Conservation (phyloP, 208 protist genomes). For the Crithidia fasciculata region DNA sequence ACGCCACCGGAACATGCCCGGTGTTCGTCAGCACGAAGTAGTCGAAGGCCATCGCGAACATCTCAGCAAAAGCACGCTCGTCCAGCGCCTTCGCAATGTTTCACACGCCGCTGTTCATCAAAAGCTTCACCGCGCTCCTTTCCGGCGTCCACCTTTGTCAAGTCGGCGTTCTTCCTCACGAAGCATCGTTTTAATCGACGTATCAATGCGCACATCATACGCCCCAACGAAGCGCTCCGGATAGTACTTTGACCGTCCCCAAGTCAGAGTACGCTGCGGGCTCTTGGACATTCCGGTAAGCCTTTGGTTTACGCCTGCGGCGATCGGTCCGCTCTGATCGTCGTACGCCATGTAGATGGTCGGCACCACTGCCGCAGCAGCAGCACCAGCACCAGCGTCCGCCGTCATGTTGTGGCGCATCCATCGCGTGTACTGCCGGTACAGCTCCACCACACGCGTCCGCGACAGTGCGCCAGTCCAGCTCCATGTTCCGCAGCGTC, state of each 20-base stretch:
- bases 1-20: conserved; percentile 2
- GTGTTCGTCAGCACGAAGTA: conserved; percentile 11
- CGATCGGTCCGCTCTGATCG: not conserved
- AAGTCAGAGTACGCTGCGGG: not conserved
- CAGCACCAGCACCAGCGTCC: not conserved
- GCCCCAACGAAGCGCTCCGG: not conserved
- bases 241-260: not conserved
- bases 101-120: not conserved
- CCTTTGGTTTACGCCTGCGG: not conserved
- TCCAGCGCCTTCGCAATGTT: not conserved
- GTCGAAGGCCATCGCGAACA: conserved; percentile 5
- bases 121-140: no score
- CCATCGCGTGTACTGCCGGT: conserved; percentile 1
- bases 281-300: not conserved
- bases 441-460: conserved; percentile 4
- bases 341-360: conserved; percentile 9
- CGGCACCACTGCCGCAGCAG: not conserved
- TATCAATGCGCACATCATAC: not conserved
- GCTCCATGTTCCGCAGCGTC: not conserved
- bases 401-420: conserved; percentile 1
- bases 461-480: conserved; percentile 4
- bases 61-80: not conserved
- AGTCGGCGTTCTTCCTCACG: no score
- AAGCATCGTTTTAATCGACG: no score
- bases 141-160: no score